Evolutionary conservation across 805 yeast species (phyloP), one percentile per base, ranked within the genome.

Genomic region (Hanseniaspora valbyensis): DNA sequence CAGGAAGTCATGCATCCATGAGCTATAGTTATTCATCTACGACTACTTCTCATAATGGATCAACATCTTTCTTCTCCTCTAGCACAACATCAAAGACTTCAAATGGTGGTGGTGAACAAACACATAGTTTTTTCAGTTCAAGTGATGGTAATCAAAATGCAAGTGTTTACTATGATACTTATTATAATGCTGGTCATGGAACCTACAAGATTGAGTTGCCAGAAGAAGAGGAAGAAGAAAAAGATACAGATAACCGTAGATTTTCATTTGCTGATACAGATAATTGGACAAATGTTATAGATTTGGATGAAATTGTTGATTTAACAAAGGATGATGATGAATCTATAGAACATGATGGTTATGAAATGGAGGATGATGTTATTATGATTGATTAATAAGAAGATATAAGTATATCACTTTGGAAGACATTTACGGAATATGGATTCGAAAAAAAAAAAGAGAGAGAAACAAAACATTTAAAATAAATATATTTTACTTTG

Each of bases 151-250:
- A 28, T 28, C 10, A 28, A 28, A 28, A 28, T 28, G 30, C 10
- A 28, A 28, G 12, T 28, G 12, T 28, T 28, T 8, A 8, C 7
- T 8, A 13, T 13, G 42, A 38, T 12, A 4, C 42, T 22, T 38
- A 38, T n/a, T 38, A 12, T 18, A 39, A 39, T 26, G 42, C 42
- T 16, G 42, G 42, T 12, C 42, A 39, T 21, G 42, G 42, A 5
- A 39, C 42, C n/a, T 39, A 39, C 42, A 39, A 25, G 14, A 26
- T 39, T n/a, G 42, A 39, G n/a, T 25, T 39, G 6, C 42, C 42
- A 3, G 32, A 3, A 25, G 42, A 39, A 24, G 44, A 38, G 16
- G 26, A 28, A 6, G 14, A n/a, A 43, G 45, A 36, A 14, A 26
- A 21, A 44, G 41, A 34, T 38, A 18, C 14, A n/a, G 24, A 36